Evolutionary conservation across 306 rosid genomes (phyloP).

Genomic region (Ammopiptanthus mongolicus): DNA sequence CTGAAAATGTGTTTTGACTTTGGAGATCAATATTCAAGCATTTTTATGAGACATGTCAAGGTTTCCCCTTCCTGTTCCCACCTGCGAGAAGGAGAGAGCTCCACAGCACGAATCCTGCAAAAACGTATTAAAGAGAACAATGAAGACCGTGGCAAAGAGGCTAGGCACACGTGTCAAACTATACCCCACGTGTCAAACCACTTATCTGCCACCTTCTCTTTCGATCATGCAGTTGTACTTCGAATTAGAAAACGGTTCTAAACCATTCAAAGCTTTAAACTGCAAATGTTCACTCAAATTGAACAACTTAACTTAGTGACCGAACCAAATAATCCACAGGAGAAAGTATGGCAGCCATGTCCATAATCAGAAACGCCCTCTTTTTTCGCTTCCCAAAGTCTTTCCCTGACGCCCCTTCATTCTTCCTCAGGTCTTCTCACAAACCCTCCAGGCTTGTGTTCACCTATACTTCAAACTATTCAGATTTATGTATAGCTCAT

Average conservation of each 20-base stretch:
- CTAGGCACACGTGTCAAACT: background rate
- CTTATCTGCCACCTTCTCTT: slow-evolving; percentile 4
- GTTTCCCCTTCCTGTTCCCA: too few species aligned
- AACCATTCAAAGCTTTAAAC: background rate
- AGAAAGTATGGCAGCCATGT: slow-evolving; percentile 45
- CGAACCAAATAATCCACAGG: background rate
- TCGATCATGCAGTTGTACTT: background rate
- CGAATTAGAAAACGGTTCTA: background rate
- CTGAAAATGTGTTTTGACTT: too few species aligned
- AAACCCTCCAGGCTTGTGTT: slow-evolving; percentile 44
- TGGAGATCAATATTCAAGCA: too few species aligned
- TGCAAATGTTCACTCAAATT: background rate
- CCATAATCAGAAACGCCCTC: slow-evolving; percentile 32
- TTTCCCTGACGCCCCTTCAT: slow-evolving; percentile 27
- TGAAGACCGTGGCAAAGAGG: background rate
- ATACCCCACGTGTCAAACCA: background rate
- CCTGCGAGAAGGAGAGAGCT: too few species aligned
- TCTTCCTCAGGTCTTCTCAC: slow-evolving; percentile 10
- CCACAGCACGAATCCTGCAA: background rate
- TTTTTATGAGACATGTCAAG: too few species aligned
- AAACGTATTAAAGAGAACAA: background rate
- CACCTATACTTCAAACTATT: slow-evolving; percentile 31
- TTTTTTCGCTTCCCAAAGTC: slow-evolving; percentile 47
- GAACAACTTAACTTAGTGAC: background rate
- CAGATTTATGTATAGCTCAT: slow-evolving; percentile 17